Base-by-base conservation (phyloP, 768 basidiomycete species). In the Guyanaporus albipodus region DNA sequence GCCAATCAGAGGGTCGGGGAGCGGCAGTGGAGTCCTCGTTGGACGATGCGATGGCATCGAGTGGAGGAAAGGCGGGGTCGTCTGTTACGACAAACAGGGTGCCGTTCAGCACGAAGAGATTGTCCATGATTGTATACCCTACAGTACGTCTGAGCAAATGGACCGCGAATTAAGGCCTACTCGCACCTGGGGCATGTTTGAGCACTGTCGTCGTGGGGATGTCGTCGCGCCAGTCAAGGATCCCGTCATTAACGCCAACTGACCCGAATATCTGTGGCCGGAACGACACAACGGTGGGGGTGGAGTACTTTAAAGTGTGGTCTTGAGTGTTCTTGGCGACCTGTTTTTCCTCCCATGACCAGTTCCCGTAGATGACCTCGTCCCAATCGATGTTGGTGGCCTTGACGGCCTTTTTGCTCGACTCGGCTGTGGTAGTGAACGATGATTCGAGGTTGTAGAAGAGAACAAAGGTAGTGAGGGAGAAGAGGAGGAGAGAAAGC, bases 71-170 rank as follows among this genome's bases (percentile, higher is more conserved):
- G 2, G 72, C 63, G 6, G 74, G 73, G 49, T 82, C 72, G 60
- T 91, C 83, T 4, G 83, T 78, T 28, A 94, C 82, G 48, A 94
- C 64, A 63, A 81, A 89, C 50, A 90, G 75, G 3, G 80, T 80
- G 9, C 82, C 82, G 53, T 86, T 82, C 56, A 77, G 71, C n/a
- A 87, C 66, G 57, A 85, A 79, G n/a, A 90, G 74, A 50, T 89
- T 85, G 57, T 93, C 88, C 46, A 94, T 70, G 35, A 92, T 78
- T 1, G 87, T 91, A 68, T 83, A 89, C 4, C 92, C 92, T 93
- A 54, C 28, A 33, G 26, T 28, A 37, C 10, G 21, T 47, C 43
- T 49, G 24, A 57, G 42, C 29, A 21, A 26, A 18, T 10, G 14
- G 38, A 6, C 8, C 6, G 14, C 14, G 32, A 12, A 48, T 8